A percentile compares a stretch with the other conserved stretches of the same genome.
These are phyloP conservation scores for Vachellia pachyceras DNA, from an alignment of 306 rosid genomes.

Conservation along the genomic window DNA sequence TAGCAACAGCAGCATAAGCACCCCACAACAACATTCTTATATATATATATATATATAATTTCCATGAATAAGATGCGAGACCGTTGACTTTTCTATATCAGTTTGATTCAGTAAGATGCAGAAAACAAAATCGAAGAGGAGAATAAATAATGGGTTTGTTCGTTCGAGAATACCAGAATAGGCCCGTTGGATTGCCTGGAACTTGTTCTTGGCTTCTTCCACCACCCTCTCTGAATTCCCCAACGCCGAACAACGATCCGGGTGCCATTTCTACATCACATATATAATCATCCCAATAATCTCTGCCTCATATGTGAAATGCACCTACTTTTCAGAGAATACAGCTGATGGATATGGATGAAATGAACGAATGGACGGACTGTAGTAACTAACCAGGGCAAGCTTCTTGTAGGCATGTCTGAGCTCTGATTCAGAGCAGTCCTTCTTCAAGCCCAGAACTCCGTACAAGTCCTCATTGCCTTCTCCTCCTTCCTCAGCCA, in stretches of 20 bases:
- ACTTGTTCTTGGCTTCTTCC: constrained; percentile 89
- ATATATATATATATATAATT: too few relatives aligned
- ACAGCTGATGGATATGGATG: too few relatives aligned
- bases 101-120: background rate
- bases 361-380: too few relatives aligned
- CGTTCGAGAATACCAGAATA: constrained; percentile 69
- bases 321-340: too few relatives aligned
- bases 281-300: too few relatives aligned
- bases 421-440: constrained; percentile 79
- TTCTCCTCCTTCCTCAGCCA: constrained; percentile 63
- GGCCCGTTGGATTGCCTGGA: constrained; percentile 83
- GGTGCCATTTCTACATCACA: constrained; percentile 82
- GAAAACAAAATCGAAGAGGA: background rate
- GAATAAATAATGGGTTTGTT: background rate
- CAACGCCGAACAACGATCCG: constrained; percentile 87
- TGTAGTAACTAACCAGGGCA: background rate
- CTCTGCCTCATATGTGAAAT: too few relatives aligned
- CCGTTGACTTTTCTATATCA: too few relatives aligned
- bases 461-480: constrained; percentile 64
- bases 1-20: too few relatives aligned
- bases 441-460: constrained; percentile 79
- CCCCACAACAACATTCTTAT: background rate
- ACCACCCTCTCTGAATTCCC: constrained; percentile 71
- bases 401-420: constrained; percentile 83
- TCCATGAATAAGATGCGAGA: too few relatives aligned